Base-by-base conservation (phyloP, 306 rosid genomes). In the Sesbania bispinosa region DNA sequence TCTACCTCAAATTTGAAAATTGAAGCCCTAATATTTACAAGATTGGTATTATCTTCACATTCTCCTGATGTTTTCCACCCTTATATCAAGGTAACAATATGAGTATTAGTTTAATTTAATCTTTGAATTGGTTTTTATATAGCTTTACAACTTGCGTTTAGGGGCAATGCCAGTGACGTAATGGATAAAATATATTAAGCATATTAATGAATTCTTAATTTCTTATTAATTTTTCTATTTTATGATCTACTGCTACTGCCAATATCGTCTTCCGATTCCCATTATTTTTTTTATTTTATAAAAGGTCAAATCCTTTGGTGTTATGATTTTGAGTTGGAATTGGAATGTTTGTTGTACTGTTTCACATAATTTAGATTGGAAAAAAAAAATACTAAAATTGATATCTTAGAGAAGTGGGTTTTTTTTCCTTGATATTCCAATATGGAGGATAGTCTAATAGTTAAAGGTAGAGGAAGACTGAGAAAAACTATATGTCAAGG, bases 1-100 rank as follows among this genome's bases (percentile, higher is more conserved):
- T 92, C 99, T 54, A 91, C 99, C 79, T 95, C 99, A 50, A 95
- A 95, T 85, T 86, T 95, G 85, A 95, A 95, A 87, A 95, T 92
- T 47, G 99, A 95, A 86, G 96, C 99, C 67, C 90, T 95, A 51
- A 86, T 86, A 70, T 92, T 95, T 79, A 86, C 96, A 62, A 81
- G 93, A 89, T 80, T 95, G 84, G 97, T 95, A 27, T 74, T 92
- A 84, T 90, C 92, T 81, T 95, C 97, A 8, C 97, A 95, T 80
- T 83, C 89, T 79, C 96, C 99, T n/a, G 82, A 86, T 52, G 99
- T 92, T 69, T 95, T 95, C 78, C 99, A 95, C 75, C 96, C 96
- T 58, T 81, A 91, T 66, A 90, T 95, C 66, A 86, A 95, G 96
- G 99, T 92, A 77, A 61, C 21, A 64, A 14, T 32, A 20, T 35